phyloP scores from a whole-genome alignment of 176 grass and related monocot species.

The Aegilops longissima region DNA sequence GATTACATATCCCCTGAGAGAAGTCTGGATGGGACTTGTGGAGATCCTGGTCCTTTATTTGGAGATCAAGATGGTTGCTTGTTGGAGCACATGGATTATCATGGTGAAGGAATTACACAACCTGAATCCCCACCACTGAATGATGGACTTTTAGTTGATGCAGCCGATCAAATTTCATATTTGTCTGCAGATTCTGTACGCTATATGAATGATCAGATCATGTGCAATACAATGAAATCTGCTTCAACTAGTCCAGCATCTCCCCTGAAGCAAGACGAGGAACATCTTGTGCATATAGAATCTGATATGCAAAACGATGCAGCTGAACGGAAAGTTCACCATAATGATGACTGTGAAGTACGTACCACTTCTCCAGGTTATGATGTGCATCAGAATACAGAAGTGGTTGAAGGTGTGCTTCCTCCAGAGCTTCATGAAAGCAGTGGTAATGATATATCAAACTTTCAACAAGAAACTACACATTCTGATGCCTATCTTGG shows the following conservation, averaged over 20 bases:
- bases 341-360: constrained; percentile 38
- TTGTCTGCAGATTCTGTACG: constrained; percentile 35
- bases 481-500: constrained; percentile 46
- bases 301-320: constrained; percentile 39
- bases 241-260: constrained; percentile 37
- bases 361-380: constrained; percentile 24
- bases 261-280: constrained; percentile 40
- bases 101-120: constrained; percentile 34
- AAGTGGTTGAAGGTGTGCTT: constrained; percentile 24
- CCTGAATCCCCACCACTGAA: constrained; percentile 43
- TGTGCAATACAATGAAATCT: constrained; percentile 38
- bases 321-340: constrained; percentile 35
- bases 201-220: constrained; percentile 51
- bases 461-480: constrained; percentile 42
- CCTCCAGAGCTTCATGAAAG: constrained; percentile 41
- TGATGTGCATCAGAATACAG: constrained; percentile 33
- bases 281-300: constrained; percentile 17
- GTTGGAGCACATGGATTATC: constrained; percentile 53
- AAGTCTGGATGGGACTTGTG: constrained; percentile 52
- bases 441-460: constrained; percentile 42
- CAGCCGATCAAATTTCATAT: constrained; percentile 31
- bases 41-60: constrained; percentile 49
- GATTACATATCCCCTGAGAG: constrained; percentile 61
- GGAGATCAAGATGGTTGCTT: constrained; percentile 43
- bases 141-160: constrained; percentile 43